phyloP scores from a whole-genome alignment of 2,329 filamentous ascomycete genomes.

The Microdochium bolleyi region DNA sequence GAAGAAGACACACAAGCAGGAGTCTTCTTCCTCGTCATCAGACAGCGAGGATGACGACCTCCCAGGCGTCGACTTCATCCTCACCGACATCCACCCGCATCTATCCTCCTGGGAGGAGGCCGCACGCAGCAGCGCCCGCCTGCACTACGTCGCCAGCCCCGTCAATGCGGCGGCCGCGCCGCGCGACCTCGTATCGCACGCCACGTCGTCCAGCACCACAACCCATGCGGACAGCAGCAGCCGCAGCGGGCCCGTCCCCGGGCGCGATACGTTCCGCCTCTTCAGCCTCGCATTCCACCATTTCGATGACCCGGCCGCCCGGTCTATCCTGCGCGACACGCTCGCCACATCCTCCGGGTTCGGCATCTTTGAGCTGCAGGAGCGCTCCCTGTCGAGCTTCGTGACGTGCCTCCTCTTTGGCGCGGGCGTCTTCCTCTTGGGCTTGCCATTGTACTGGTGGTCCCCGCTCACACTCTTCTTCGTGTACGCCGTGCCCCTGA shows the following conservation, averaged over 20 bases:
- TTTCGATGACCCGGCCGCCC: slow-evolving; percentile 58
- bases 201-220: slow-evolving; percentile 8
- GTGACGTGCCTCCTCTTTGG: slow-evolving; percentile 45
- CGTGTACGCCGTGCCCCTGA: slow-evolving; percentile 56
- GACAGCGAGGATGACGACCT: slow-evolving; percentile 6
- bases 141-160: slow-evolving; percentile 50
- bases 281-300: slow-evolving; percentile 74
- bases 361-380: slow-evolving; percentile 68
- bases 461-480: slow-evolving; percentile 52
- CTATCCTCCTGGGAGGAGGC: slow-evolving; percentile 49
- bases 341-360: slow-evolving; percentile 59
- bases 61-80: slow-evolving; percentile 44
- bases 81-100: slow-evolving; percentile 61
- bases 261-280: slow-evolving; percentile 47
- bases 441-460: slow-evolving; percentile 45
- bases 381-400: slow-evolving; percentile 47
- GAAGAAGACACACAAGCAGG: neutral
- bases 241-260: neutral
- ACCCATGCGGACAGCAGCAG: slow-evolving; percentile 31
- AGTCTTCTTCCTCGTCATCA: neutral
- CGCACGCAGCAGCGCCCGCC: slow-evolving; percentile 39
- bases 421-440: slow-evolving; percentile 38
- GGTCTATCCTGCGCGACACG: slow-evolving; percentile 54
- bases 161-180: slow-evolving; percentile 60
- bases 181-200: slow-evolving; percentile 30